Evolutionary conservation across 495 filamentous ascomycete genomes (phyloP).

Genomic region (Penicillium nucicola): DNA sequence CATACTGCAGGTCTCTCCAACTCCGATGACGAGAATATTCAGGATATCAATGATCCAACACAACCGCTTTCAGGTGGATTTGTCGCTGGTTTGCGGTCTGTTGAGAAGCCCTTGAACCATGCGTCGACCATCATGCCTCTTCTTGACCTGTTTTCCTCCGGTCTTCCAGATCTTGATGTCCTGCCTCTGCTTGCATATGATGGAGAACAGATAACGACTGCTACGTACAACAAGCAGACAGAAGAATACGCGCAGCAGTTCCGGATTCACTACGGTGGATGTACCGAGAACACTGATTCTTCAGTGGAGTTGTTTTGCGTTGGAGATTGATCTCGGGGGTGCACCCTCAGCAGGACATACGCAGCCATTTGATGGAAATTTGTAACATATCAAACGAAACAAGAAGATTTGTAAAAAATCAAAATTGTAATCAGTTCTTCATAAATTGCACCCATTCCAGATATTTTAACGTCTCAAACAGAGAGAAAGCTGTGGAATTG

Average conservation of each 20-base stretch:
- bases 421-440: not conserved
- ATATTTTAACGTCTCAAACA: too few relatives aligned
- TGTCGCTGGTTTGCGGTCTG: not conserved
- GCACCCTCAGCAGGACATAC: not conserved
- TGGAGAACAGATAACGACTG: conserved; percentile 22
- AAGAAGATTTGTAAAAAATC: too few relatives aligned
- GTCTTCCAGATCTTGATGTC: conserved; percentile 28
- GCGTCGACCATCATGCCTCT: conserved; percentile 29
- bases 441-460: not conserved
- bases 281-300: conserved; percentile 16
- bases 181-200: conserved; percentile 38
- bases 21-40: not conserved
- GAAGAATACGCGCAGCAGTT: conserved; percentile 33
- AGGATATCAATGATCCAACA: conserved; percentile 5
- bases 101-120: conserved; percentile 19
- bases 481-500: conserved; percentile 1
- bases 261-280: conserved; percentile 34
- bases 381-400: too few relatives aligned
- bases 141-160: conserved; percentile 29
- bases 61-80: conserved; percentile 3
- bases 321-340: not conserved
- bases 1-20: not conserved
- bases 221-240: conserved; percentile 14
- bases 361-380: not conserved
- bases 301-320: conserved; percentile 35